Percentiles rank a stretch among this genome's conserved stretches.
Conservation (phyloP, 192 early-diverging fungal genomes). For the Cladochytrium replicatum region DNA sequence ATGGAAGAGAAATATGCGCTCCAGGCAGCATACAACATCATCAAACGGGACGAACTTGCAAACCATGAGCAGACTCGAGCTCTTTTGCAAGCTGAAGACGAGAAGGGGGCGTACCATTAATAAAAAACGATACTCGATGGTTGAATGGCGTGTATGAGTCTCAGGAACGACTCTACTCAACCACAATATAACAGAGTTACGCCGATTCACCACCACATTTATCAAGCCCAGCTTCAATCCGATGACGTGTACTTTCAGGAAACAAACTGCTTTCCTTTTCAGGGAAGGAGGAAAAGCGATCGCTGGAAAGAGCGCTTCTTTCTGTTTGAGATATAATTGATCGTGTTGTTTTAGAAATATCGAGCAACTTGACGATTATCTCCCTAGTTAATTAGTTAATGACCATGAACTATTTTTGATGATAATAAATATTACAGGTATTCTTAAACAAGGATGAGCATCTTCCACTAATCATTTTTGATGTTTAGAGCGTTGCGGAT, state of each 20-base stretch:
- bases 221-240: too few species aligned
- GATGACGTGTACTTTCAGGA: too few species aligned
- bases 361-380: conserved; percentile 46
- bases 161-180: too few species aligned
- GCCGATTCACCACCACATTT: too few species aligned
- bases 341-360: conserved; percentile 41
- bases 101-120: conserved; percentile 29
- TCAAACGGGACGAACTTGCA: conserved; percentile 39
- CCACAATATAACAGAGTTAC: too few species aligned
- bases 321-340: conserved; percentile 52
- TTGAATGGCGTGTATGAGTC: too few species aligned
- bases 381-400: conserved; percentile 31
- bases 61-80: conserved; percentile 41
- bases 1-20: conserved; percentile 53
- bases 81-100: conserved; percentile 33
- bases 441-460: conserved; percentile 32
- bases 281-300: conserved; percentile 39
- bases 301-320: conserved; percentile 49
- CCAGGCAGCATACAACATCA: conserved; percentile 37
- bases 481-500: conserved; percentile 44
- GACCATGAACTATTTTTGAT: too few species aligned
- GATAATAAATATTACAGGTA: too few species aligned
- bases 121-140: too few species aligned
- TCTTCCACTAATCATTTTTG: conserved; percentile 55
- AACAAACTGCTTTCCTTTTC: conserved; percentile 53